Conservation (phyloP, 2,329 filamentous ascomycete genomes). For the Scedosporium boydii region DNA sequence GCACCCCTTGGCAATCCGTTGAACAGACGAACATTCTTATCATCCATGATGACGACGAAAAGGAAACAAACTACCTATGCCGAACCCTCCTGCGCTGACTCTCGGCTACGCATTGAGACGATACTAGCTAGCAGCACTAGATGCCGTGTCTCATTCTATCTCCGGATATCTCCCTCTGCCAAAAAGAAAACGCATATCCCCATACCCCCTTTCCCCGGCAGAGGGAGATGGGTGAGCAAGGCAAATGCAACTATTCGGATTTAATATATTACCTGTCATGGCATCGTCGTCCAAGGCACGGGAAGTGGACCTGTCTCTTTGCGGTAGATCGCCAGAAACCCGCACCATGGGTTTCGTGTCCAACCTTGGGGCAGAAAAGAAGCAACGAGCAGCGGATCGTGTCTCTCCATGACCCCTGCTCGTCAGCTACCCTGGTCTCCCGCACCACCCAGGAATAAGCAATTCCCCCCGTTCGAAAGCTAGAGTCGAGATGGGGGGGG, state of each 20-base stretch:
- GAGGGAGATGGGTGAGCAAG: no score
- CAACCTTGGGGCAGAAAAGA: not conserved
- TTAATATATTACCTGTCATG: not conserved
- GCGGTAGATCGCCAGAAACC: not conserved
- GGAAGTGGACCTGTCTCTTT: not conserved
- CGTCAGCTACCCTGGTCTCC: conserved; percentile 2
- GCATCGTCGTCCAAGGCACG: not conserved
- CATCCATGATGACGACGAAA: no score
- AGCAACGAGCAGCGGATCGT: not conserved
- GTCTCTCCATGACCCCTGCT: conserved; percentile 2
- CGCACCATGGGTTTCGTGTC: not conserved
- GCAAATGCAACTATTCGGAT: no score
- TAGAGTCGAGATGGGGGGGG: no score
- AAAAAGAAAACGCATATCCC: not conserved
- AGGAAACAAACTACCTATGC: no score
- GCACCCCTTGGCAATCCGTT: no score
- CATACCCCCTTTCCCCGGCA: not conserved
- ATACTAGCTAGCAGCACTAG: no score
- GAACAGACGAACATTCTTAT: no score
- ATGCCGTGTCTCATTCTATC: not conserved
- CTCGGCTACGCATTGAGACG: no score
- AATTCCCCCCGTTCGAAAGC: not conserved
- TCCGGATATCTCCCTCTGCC: not conserved
- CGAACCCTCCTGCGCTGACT: no score
- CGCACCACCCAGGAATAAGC: not conserved